phyloP scores from a whole-genome alignment of 2,329 filamentous ascomycete species.

The Acarospora socialis region DNA sequence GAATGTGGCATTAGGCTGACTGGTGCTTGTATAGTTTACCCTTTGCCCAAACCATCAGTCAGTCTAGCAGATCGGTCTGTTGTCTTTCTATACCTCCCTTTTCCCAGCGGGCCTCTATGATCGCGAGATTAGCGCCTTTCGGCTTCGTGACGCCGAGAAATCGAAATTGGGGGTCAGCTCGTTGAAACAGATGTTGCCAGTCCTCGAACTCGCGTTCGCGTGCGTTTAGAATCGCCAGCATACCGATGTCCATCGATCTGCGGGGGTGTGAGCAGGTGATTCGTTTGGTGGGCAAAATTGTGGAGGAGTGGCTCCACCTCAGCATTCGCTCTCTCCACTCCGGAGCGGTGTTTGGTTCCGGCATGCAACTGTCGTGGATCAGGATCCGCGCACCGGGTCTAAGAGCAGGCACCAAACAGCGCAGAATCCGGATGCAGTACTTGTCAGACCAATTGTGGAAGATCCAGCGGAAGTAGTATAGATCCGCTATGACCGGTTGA shows the following conservation, averaged over 20 bases:
- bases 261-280: no score
- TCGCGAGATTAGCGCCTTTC: background rate
- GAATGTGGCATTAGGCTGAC: no score
- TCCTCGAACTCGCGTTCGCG: slow-evolving; percentile 33
- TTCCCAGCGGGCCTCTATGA: slow-evolving; percentile 6
- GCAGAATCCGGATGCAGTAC: slow-evolving; percentile 5
- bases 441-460: slow-evolving; percentile 9
- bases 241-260: slow-evolving; percentile 33
- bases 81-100: no score
- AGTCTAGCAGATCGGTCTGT: no score
- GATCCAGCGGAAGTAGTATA: slow-evolving; percentile 6
- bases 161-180: slow-evolving; percentile 34
- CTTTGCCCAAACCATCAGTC: no score
- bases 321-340: slow-evolving; percentile 3
- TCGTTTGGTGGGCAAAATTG: no score
- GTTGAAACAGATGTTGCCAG: slow-evolving; percentile 32
- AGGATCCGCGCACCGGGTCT: background rate
- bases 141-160: slow-evolving; percentile 15
- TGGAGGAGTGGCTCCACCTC: no score
- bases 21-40: no score
- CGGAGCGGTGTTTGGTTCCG: slow-evolving; percentile 9
- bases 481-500: slow-evolving; percentile 7
- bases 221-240: slow-evolving; percentile 38
- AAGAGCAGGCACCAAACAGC: slow-evolving; percentile 1
- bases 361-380: slow-evolving; percentile 17